Base-by-base conservation (phyloP, 305 asterid species). In the Plantago rigida region DNA sequence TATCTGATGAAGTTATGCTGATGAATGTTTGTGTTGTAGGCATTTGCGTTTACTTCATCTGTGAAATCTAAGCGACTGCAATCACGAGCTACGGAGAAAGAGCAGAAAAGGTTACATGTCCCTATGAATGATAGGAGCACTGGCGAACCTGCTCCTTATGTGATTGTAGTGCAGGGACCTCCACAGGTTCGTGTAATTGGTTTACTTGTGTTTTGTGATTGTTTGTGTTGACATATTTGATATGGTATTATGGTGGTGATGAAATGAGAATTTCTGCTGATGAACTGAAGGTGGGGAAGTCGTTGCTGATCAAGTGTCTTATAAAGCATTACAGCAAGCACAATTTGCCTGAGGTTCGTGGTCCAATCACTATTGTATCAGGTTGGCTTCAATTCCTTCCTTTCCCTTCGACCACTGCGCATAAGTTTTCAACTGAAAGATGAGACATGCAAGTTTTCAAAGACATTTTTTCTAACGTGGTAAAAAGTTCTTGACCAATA, bases 91-190 rank as follows among this genome's bases (percentile, higher is more conserved):
- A 85, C 96, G 9, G 97, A 92, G 78, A 92, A 92, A 79, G 97
- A 89, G 80, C 96, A 92, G 78, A 82, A 82, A 69, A 73, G 87
- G 82, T 93, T 92, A 75, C 99, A 86, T 75, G 74, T 92, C 34
- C 97, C 99, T 10, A 80, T 77, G 13, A 75, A 84, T 62, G 99
- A 92, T 59, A 82, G 97, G 49, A 65, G 76, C 51, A 73, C 73
- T 2, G 97, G 95, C 17, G 99, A 92, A 71, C 95, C 96, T 31
- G 94, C 99, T 65, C 99, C 96, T 1, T 88, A 75, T 59, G 96
- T 92, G 59, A 72, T 92, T 70, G 96, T 88, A 19, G 87, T 92
- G 19, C 99, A 92, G 65, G 97, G 99, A 56, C 99, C 99, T 55
- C 96, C 99, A 8, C 78, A 92, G 97, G 99, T 92, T 39, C 60